Evolutionary conservation across 306 rosid genomes (phyloP).

Genomic region (Gleditsia sinensis): DNA sequence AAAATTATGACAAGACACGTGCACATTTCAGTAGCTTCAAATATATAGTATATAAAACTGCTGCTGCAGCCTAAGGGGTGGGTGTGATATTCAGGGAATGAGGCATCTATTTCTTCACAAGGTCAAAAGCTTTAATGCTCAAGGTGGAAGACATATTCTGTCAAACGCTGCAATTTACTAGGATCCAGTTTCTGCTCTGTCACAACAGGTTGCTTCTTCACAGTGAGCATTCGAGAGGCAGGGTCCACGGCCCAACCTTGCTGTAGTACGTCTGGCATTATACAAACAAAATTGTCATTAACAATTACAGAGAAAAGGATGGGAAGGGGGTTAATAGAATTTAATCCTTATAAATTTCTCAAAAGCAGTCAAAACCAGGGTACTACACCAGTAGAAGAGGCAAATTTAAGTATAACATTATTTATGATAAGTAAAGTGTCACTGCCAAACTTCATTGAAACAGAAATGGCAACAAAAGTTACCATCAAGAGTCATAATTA

Average conservation of each 20-base stretch:
- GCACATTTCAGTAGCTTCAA: background rate
- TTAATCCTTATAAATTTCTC: background rate
- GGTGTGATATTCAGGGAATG: background rate
- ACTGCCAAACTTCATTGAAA: background rate
- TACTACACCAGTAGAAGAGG: background rate
- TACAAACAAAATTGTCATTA: constrained; percentile 16
- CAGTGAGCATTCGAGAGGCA: constrained; percentile 75
- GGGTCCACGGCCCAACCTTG: constrained; percentile 83
- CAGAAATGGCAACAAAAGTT: background rate
- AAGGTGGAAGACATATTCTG: constrained; percentile 87
- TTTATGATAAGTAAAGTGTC: background rate
- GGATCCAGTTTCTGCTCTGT: constrained; percentile 84
- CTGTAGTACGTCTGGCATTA: constrained; percentile 57
- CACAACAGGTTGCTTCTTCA: constrained; percentile 69
- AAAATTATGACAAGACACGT: background rate
- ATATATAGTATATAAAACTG: background rate
- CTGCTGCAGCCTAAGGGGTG: background rate
- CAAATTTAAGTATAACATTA: background rate
- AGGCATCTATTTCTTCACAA: constrained; percentile 20
- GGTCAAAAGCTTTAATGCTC: constrained; percentile 62
- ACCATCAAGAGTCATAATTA: background rate
- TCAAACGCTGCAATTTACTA: constrained; percentile 82
- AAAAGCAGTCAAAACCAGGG: constrained; percentile 23
- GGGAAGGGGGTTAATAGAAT: background rate
- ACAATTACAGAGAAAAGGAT: background rate